Base-by-base conservation (phyloP, 352 stramenopile species). In the Pythium myriotylum region DNA sequence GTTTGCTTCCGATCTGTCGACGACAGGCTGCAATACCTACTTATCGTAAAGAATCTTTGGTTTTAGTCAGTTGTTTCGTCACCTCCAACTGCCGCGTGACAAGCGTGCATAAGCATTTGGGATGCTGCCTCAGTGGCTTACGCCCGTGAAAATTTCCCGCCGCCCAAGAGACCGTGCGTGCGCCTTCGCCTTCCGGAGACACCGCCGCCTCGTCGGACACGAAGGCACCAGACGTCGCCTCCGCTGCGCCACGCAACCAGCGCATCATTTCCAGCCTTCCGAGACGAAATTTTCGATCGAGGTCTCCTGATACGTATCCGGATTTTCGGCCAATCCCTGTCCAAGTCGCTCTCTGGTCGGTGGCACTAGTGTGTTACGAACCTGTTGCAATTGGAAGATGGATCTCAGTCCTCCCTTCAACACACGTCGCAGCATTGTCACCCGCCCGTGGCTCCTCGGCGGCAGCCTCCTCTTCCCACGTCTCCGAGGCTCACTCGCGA, bases 281-380 rank as follows among this genome's bases (percentile, higher is more conserved):
- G 14, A 50, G 4, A 39, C 29, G 41, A 63, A 63, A 56, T n/a
- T 63, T 63, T 63, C 45, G 49, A 7, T 42, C 23, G 20, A 17
- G 29, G 46, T 56, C n/a, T 46, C 49, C 49, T 37, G 4, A 35
- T n/a, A n/a, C n/a, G n/a, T n/a, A n/a, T n/a, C n/a, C n/a, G n/a
- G n/a, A n/a, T n/a, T 54, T 59, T 49, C 12, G 33, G 20, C 49
- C 40, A 54, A 66, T 66, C 49, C 40, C 1, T 27, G 2, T 14
- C 16, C 4, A 35, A 35, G 29, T 10, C 29, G 5, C 29, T 10
- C 5, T 10, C 10, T 5, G 29, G 49, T 47, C 51, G 37, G 57
- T 58, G 57, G 48, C 19, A 49, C 1, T 53, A 65, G 57, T 22
- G 23, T 17, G 57, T 47, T 65, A 65, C 1, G 26, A 58, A 65